Conservation (phyloP, 1,284 basidiomycete genomes). For the Ganoderma meredithae region DNA sequence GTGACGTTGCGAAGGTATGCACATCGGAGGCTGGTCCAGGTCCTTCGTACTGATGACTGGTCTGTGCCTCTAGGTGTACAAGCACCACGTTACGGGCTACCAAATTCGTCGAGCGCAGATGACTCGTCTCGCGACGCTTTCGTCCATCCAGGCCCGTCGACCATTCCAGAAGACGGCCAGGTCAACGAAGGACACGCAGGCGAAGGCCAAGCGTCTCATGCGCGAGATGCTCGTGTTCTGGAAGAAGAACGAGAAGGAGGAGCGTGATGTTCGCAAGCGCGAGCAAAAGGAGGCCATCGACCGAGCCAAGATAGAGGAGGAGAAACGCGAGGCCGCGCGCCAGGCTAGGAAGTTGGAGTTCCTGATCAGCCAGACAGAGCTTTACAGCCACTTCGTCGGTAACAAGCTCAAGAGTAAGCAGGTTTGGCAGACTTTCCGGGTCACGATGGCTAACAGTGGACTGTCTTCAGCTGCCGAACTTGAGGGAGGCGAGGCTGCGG, state of each 20-base stretch:
- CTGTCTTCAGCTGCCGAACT: constrained; percentile 79
- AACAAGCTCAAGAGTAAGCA: constrained; percentile 95
- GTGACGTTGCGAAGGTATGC: constrained; percentile 82
- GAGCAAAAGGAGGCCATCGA: constrained; percentile 96
- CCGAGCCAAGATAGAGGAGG: constrained; percentile 92
- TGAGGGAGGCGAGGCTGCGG: constrained; percentile 69
- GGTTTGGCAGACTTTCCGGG: constrained; percentile 19
- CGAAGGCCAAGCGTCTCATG: constrained; percentile 89
- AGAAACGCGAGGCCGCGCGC: constrained; percentile 93
- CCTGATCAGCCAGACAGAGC: constrained; percentile 98
- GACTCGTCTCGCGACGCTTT: constrained; percentile 81
- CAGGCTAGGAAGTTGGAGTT: constrained; percentile 99
- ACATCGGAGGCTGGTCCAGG: neutral
- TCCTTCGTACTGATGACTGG: constrained; percentile 20
- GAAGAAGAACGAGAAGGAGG: constrained; percentile 98
- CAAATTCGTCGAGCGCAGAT: constrained; percentile 70
- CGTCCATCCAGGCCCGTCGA: constrained; percentile 83
- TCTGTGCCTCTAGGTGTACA: constrained; percentile 70
- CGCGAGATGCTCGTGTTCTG: constrained; percentile 96
- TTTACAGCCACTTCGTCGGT: constrained; percentile 99
- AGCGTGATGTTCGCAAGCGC: constrained; percentile 91
- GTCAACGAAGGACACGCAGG: constrained; percentile 87
- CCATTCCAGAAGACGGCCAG: constrained; percentile 85
- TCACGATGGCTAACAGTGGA: constrained; percentile 17
- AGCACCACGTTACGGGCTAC: constrained; percentile 73